Base-by-base conservation (phyloP, 208 protist genomes). In the Crithidia brevicula region DNA sequence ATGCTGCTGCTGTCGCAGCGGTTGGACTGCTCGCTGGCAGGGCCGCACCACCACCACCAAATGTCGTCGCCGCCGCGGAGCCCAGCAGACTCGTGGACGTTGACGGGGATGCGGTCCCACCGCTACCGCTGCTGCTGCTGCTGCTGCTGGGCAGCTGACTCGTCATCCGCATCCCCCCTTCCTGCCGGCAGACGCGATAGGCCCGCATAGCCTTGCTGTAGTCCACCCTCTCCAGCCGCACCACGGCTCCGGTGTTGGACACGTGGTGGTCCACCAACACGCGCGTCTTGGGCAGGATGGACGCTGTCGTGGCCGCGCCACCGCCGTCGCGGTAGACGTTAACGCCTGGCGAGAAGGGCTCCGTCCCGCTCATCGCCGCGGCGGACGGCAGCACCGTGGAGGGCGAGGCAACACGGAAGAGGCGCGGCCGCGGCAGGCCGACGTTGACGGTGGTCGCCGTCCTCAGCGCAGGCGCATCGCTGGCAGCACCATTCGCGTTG, bases 141-240 rank as follows among this genome's bases (percentile, higher is more conserved):
- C 25, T 23, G 25, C 27, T 73, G 36, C 42, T 52, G 57, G 25
- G 13, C 27, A 69, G 36, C 42, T 52, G 57, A 30, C 4, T 10
- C 36, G n/a, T 40, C 10, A 42, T 22, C 4, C 16, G n/a, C n/a
- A n/a, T n/a, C 36, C 45, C 36, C 3, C 64, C 73, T 22, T 75
- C 65, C 57, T 82, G 74, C 7, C 83, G 72, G 30, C 73, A 83
- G 33, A 95, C 74, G 4, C 83, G 75, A 42, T 95, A 95, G 9
- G 69, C 80, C 0, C 90, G 85, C 73, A 95, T 83, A n/a, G 74
- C 79, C 27, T 89, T 80, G 64, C 87, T 88, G 75, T 92, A 89
- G 62, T 89, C 82, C 15, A 83, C 67, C 43, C 79, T 77, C 63
- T 82, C 80, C 34, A 95, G 64, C 64, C 81, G 67, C 15, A 95